Evolutionary conservation across 2,329 filamentous ascomycete species (phyloP).

Genomic region (Fusarium concolor): DNA sequence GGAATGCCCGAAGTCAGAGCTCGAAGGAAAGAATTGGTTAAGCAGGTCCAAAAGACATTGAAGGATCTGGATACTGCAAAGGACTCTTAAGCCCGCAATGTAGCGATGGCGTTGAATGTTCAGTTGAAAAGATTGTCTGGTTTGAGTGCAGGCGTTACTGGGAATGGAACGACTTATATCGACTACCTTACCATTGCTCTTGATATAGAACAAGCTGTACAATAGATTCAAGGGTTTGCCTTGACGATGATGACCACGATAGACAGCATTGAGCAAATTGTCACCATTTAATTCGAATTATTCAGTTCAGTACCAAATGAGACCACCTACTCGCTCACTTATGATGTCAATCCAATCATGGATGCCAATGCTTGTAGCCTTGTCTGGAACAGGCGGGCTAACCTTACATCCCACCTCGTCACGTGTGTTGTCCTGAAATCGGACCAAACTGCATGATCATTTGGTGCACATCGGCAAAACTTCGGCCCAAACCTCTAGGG

Average conservation of each 20-base stretch:
- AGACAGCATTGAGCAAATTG: constrained; percentile 40
- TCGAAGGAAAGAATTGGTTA: constrained; percentile 78
- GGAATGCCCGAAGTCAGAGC: constrained; percentile 73
- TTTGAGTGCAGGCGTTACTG: constrained; percentile 41
- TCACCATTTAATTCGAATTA: constrained; percentile 12
- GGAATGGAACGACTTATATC: constrained; percentile 35
- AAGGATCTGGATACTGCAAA: constrained; percentile 69
- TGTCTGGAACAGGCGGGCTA: not conserved
- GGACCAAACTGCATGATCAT: not conserved
- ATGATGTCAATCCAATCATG: not conserved
- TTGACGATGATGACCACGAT: constrained; percentile 43
- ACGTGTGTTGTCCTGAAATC: constrained; percentile 14
- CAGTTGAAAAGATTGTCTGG: constrained; percentile 29
- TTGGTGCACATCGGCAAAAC: constrained; percentile 46
- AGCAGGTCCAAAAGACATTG: constrained; percentile 74
- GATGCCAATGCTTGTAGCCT: not conserved
- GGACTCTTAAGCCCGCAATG: constrained; percentile 30
- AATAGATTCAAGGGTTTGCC: constrained; percentile 44
- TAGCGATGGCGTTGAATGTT: constrained; percentile 13
- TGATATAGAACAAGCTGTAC: constrained; percentile 46
- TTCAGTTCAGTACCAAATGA: not conserved
- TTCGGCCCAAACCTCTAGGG: constrained; percentile 51
- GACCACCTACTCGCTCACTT: not conserved
- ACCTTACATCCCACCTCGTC: constrained; percentile 5
- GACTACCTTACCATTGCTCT: constrained; percentile 32